Evolutionary conservation across 768 basidiomycete genomes (phyloP), one percentile per base, ranked within the genome.

Genomic region (Cantharellus anzutake): DNA sequence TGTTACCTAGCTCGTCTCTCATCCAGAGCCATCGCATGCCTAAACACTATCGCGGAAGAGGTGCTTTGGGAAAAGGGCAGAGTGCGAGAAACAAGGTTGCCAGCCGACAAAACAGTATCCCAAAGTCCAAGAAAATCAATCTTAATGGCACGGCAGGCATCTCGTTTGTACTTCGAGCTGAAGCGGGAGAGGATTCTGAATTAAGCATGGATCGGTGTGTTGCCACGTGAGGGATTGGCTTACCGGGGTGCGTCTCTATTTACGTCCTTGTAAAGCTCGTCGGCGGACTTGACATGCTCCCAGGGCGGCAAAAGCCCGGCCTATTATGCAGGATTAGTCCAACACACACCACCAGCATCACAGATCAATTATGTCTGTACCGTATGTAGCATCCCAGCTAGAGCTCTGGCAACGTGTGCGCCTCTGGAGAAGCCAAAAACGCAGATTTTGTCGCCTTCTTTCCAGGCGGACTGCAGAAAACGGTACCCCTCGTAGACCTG

Each of bases 391-490:
- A 69, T 68, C 39, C 67, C 69, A 0, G 68, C 68, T 55, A 67
- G 64, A 35, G 65, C 67, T 16, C 69, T 59, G 4, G 68, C 67
- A 4, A 67, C 65, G 62, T 66, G 67, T 38, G 66, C 64, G n/a
- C 70, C 69, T 29, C 71, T 59, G 3, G 69, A 70, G 63, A 72
- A 72, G 5, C 71, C 71, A 48, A 48, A 48, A 11, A 29, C 44
- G 29, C 44, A 48, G 44, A 48, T 48, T 48, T 29, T 48, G 44
- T 48, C 44, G 11, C 44, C 44, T 48, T 11, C 11, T 29, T 48
- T 48, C 44, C 44, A 48, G 44, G 44, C 29, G 44, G 44, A 48
- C 44, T 48, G 44, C 11, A 48, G 44, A 29, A 48, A 48, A 11
- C 44, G 11, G 44, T 48, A 48, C 29, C 44, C 44, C 11, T 48